These are phyloP conservation scores for Chaetomiaceae sp. DNA, from an alignment of 2,329 filamentous ascomycete genomes.

Conservation along the genomic window DNA sequence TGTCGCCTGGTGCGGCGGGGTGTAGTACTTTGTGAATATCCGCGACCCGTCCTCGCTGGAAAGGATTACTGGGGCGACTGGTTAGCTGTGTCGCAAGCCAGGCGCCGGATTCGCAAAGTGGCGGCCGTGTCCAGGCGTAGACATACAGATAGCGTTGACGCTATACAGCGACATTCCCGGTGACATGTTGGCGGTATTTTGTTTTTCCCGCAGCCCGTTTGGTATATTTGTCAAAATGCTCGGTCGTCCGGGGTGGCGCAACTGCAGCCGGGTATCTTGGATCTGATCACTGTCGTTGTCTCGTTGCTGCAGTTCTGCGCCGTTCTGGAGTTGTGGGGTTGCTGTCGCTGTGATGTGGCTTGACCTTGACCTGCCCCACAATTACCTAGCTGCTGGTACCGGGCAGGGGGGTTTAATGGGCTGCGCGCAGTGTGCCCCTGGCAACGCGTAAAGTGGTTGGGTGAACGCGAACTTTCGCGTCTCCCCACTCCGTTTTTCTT, in stretches of 20 bases:
- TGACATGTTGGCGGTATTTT: constrained; percentile 51
- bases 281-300: not conserved
- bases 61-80: constrained; percentile 50
- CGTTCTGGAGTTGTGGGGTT: constrained; percentile 19
- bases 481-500: constrained; percentile 20
- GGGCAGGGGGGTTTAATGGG: constrained; percentile 23
- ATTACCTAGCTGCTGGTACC: constrained; percentile 15
- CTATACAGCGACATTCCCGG: constrained; percentile 72
- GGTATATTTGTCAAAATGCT: not conserved
- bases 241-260: constrained; percentile 9
- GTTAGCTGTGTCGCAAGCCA: constrained; percentile 10
- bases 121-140: not conserved
- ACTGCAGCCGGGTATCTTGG: constrained; percentile 8
- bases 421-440: constrained; percentile 15
- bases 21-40: constrained; percentile 93
- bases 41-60: constrained; percentile 83
- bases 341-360: constrained; percentile 26
- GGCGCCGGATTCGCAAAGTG: not conserved
- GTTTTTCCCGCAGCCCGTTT: not conserved
- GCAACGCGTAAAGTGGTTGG: constrained; percentile 25
- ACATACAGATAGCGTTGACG: constrained; percentile 61
- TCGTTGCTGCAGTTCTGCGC: constrained; percentile 2
- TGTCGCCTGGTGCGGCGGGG: constrained; percentile 49
- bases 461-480: constrained; percentile 21
- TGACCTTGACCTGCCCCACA: constrained; percentile 22